Evolutionary conservation across 148 eudicot genomes (phyloP).

Genomic region (Polygonum aviculare): DNA sequence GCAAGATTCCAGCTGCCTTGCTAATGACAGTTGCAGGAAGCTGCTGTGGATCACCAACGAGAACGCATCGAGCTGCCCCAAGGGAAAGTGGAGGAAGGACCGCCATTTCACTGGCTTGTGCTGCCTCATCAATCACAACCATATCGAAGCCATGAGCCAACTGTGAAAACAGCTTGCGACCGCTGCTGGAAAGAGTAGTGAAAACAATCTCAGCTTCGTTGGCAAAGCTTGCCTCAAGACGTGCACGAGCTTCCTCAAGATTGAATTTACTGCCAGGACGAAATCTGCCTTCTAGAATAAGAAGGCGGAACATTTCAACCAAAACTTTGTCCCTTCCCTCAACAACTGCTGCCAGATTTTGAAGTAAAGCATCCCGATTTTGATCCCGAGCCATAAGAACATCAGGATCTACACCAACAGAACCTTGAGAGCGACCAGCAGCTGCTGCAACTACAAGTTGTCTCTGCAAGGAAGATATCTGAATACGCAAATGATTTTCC

Average conservation of each 20-base stretch:
- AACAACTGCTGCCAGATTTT: constrained; percentile 87
- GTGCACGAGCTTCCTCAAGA: constrained; percentile 95
- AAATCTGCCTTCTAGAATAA: constrained; percentile 68
- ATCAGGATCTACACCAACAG: constrained; percentile 97
- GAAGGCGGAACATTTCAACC: constrained; percentile 92
- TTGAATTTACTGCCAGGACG: constrained; percentile 64
- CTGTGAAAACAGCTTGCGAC: constrained; percentile 87
- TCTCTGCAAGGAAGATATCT: constrained; percentile 70
- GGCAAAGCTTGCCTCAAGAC: constrained; percentile 97
- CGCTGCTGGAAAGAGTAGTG: constrained; percentile 96
- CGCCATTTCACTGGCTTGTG: constrained; percentile 97
- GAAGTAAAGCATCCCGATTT: constrained; percentile 77
- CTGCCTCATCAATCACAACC: constrained; percentile 99
- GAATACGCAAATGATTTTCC: constrained; percentile 68
- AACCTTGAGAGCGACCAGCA: constrained; percentile 85
- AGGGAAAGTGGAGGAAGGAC: constrained; percentile 92
- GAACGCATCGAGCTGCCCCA: constrained; percentile 99
- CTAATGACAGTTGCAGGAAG: constrained; percentile 99
- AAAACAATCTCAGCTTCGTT: constrained; percentile 98
- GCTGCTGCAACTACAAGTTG: constrained; percentile 76
- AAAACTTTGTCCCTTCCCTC: constrained; percentile 81
- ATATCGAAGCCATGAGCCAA: constrained; percentile 96
- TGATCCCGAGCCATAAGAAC: constrained; percentile 90
- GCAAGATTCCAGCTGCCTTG: constrained; percentile 93
- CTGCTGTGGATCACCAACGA: constrained; percentile 99